Conservation (phyloP, 2,329 filamentous ascomycete genomes). For the Aspergillus sp. region DNA sequence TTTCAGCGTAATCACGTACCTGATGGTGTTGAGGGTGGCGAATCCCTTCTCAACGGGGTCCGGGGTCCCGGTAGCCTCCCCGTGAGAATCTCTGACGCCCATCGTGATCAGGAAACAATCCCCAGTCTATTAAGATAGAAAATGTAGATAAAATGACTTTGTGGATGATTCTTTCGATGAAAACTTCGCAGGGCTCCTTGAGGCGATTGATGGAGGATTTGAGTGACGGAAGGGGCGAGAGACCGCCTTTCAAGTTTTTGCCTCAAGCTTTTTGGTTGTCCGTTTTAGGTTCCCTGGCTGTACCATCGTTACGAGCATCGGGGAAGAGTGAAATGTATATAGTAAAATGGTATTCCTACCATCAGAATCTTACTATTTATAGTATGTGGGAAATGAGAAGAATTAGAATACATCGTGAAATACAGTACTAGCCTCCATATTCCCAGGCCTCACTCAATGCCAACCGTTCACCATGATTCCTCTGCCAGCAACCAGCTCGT, state of each 20-base stretch:
- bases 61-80: constrained; percentile 55
- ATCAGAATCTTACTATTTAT: not conserved
- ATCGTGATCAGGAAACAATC: constrained; percentile 37
- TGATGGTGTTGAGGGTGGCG: constrained; percentile 80
- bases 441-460: constrained; percentile 25
- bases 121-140: not conserved
- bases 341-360: not conserved
- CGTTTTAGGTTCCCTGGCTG: constrained; percentile 16
- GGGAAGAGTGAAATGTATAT: too few species aligned
- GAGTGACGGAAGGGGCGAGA: constrained; percentile 14
- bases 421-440: constrained; percentile 1
- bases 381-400: not conserved
- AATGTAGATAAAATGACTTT: constrained; percentile 10
- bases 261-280: constrained; percentile 10
- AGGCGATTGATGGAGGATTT: constrained; percentile 17
- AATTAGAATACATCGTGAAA: constrained; percentile 15
- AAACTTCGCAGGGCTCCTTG: constrained; percentile 3
- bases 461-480: constrained; percentile 38
- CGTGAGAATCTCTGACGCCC: constrained; percentile 56
- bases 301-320: not conserved
- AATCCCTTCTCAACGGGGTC: constrained; percentile 71
- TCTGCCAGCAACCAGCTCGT: constrained; percentile 50
- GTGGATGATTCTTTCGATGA: constrained; percentile 13
- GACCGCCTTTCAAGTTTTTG: constrained; percentile 21
- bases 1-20: constrained; percentile 52